phyloP scores from a whole-genome alignment of 164 flowering plant species.

The Vitis vinifera region DNA sequence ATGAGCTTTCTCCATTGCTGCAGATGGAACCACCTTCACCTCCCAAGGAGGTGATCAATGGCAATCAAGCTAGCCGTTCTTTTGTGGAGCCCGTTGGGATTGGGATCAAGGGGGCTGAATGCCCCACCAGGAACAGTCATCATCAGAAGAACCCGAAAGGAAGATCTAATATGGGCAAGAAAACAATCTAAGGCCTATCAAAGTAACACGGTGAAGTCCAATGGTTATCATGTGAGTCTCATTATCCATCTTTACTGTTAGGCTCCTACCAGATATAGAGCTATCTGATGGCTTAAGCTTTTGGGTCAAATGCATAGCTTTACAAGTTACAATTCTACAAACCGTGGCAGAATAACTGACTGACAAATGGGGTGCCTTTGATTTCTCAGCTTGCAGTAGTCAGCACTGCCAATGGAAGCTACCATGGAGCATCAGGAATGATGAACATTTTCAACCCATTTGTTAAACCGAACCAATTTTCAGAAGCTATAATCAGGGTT shows the following conservation, averaged over 20 bases:
- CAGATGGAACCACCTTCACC: not conserved
- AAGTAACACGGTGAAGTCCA: no score
- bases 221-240: no score
- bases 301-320: no score
- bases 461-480: not conserved
- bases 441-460: not conserved
- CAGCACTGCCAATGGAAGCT: no score
- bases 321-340: no score
- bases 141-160: conserved; percentile 1
- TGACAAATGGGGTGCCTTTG: no score
- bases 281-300: no score
- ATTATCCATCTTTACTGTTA: no score
- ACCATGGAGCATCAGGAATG: not conserved
- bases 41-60: not conserved
- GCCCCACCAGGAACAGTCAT: conserved; percentile 6
- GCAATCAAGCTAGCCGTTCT: not conserved
- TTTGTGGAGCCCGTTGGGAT: not conserved
- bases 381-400: no score
- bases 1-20: not conserved
- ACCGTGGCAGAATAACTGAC: no score
- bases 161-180: conserved; percentile 2
- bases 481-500: not conserved
- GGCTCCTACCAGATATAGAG: no score
- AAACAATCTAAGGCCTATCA: not conserved
- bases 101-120: not conserved